These are phyloP conservation scores for Botrytis squamosa DNA, from an alignment of 2,329 filamentous ascomycete genomes.

Conservation along the genomic window DNA sequence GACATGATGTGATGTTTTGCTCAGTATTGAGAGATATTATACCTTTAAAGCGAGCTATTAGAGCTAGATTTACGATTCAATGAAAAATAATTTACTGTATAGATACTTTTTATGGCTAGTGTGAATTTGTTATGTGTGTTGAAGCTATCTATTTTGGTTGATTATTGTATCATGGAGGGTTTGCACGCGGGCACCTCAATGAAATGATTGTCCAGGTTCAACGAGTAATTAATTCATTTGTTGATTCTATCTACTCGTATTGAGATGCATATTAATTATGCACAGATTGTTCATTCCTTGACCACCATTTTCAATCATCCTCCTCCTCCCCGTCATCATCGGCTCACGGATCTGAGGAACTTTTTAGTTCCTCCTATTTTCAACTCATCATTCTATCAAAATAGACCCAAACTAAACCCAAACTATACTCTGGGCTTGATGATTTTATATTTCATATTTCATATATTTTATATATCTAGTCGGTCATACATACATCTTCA, in stretches of 20 bases:
- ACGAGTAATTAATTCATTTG: background rate
- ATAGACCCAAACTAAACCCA: background rate
- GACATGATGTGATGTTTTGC: background rate
- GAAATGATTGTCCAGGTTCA: background rate
- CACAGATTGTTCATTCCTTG: background rate
- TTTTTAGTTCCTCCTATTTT: background rate
- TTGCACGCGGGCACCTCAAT: background rate
- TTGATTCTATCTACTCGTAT: background rate
- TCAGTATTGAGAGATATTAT: constrained; percentile 4
- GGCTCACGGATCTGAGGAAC: background rate
- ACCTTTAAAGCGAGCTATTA: background rate
- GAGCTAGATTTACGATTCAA: constrained; percentile 11
- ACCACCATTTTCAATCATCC: background rate
- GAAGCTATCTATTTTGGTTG: background rate
- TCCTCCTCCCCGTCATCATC: background rate
- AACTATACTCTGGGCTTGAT: background rate
- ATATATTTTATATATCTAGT: background rate
- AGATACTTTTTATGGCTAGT: background rate
- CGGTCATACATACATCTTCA: background rate
- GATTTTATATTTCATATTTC: background rate
- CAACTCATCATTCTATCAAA: background rate
- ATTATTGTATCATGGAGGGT: background rate
- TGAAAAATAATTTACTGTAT: constrained; percentile 8
- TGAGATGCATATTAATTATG: background rate
- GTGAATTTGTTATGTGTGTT: background rate